Base-by-base conservation (phyloP, 1,284 basidiomycete species). In the Microbotryum scabiosae region DNA sequence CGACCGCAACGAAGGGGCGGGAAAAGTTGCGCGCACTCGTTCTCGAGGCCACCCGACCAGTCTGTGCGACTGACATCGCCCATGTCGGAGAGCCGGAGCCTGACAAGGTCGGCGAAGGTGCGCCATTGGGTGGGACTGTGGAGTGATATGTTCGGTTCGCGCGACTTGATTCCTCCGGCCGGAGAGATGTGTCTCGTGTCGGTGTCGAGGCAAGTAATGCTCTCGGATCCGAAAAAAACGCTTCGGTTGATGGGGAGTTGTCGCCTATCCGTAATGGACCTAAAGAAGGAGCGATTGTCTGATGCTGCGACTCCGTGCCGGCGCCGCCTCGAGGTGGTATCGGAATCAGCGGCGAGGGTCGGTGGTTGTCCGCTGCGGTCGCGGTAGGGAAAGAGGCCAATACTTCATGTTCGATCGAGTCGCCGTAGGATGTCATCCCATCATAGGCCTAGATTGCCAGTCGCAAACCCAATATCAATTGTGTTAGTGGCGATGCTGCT, bases 1-100 rank as follows among this genome's bases (percentile, higher is more conserved):
- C 44, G 8, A 7, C 32, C 7, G 32, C 23, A 3, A 44, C 23
- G 54, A 64, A 62, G 1, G 65, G 65, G 20, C 65, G 51, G 1
- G 65, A 67, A 46, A 67, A 67, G 49, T 67, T 67, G 45, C 59
- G 63, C 2, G 55, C 20, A 12, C 25, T 5, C 0, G 48, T 53
- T 23, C 60, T 58, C 2, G 58, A 59, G 25, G 30, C 46, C 12
- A 53, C 54, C 10, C 65, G 57, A 4, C 55, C 54, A n/a, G 5
- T 12, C 14, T 48, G 3, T 26, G 48, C n/a, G 20, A 49, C 16
- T 0, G 56, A 26, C 2, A 23, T 4, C 7, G 45, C 16, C 1
- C 23, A 47, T 5, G 57, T 12, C 4, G 46, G 14, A 4, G 51
- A 18, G 59, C 20, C 5, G 23, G 26, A 21, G 56, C 51, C 32